phyloP scores from a whole-genome alignment of 2,329 filamentous ascomycete species.

The Scedosporium aurantiacum region DNA sequence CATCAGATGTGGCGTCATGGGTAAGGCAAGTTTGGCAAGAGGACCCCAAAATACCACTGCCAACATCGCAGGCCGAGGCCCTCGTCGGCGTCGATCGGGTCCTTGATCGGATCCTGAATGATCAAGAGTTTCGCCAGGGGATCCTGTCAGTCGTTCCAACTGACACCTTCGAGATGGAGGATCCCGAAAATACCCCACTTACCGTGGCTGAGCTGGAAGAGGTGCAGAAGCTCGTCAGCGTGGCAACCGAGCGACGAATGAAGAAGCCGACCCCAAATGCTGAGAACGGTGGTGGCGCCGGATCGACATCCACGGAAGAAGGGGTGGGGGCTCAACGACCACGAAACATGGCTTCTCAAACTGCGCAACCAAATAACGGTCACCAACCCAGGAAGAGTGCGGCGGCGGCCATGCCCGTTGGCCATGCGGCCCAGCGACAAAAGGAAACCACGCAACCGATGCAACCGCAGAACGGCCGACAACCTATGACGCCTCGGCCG shows the following conservation, averaged over 20 bases:
- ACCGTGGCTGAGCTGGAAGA: slow-evolving; percentile 50
- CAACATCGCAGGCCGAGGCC: slow-evolving; percentile 14
- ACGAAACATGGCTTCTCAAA: no score
- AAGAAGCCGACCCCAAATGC: neutral
- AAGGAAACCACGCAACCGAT: no score
- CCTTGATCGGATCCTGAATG: slow-evolving; percentile 36
- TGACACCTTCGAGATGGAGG: slow-evolving; percentile 61
- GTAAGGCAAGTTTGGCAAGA: slow-evolving; percentile 1
- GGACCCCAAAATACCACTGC: slow-evolving; percentile 34
- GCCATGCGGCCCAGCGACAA: no score
- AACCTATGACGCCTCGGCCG: no score
- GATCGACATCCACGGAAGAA: no score
- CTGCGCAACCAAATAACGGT: no score
- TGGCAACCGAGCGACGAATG: neutral
- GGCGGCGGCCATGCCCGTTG: no score
- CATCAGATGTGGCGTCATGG: slow-evolving; percentile 27
- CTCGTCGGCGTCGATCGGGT: slow-evolving; percentile 52
- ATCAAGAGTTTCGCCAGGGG: slow-evolving; percentile 20
- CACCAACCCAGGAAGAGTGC: no score
- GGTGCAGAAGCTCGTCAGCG: slow-evolving; percentile 25
- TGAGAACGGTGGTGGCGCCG: no score
- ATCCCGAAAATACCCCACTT: slow-evolving; percentile 42
- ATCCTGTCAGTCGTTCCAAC: slow-evolving; percentile 53
- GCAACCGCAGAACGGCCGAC: no score
- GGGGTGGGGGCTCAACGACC: no score